These are phyloP conservation scores for Fomitopsis schrenkii DNA, from an alignment of 1,284 basidiomycete species.

Conservation along the genomic window DNA sequence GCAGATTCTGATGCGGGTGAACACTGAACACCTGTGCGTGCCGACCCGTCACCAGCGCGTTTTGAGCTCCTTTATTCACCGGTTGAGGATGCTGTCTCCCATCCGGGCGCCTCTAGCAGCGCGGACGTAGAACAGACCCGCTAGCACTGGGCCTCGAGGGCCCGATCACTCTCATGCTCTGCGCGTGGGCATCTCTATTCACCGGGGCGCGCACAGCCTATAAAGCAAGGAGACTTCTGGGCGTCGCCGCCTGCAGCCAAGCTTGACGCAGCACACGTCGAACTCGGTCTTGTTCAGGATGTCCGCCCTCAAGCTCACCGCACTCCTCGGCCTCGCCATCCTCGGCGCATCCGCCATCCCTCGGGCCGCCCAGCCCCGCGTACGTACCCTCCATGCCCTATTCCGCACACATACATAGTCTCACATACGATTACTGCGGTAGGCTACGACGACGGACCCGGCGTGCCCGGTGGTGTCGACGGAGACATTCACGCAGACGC, in stretches of 20 bases:
- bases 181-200: background rate
- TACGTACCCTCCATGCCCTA: background rate
- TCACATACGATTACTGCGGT: background rate
- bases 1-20: too few relatives aligned
- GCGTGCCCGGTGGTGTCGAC: background rate
- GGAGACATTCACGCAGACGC: background rate
- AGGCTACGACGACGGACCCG: background rate
- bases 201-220: background rate
- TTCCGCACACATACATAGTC: too few relatives aligned
- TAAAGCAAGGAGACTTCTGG: background rate
- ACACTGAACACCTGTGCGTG: too few relatives aligned
- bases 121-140: background rate
- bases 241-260: background rate
- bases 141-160: too few relatives aligned
- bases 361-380: background rate
- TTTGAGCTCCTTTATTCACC: background rate
- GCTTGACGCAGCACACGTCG: background rate
- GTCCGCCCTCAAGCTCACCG: background rate
- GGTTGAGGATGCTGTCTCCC: background rate
- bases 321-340: background rate
- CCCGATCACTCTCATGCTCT: background rate
- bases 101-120: background rate
- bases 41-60: too few relatives aligned
- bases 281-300: background rate
- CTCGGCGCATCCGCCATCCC: background rate